Evolutionary conservation across 805 yeast genomes (phyloP).

Genomic region (Teunomyces panamensis): DNA sequence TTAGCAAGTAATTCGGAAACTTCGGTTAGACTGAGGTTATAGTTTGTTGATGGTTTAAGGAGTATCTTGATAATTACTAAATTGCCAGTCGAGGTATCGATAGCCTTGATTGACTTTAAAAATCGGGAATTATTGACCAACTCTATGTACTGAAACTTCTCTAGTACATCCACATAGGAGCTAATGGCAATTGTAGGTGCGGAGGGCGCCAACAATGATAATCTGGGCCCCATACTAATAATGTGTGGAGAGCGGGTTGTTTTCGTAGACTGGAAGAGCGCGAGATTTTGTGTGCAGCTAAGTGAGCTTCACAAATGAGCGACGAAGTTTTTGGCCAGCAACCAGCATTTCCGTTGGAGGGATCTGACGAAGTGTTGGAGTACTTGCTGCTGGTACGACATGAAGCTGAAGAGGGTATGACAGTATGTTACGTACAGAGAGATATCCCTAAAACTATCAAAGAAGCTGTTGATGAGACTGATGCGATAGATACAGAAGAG

Average conservation of each 20-base stretch:
- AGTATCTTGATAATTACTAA: constrained; percentile 72
- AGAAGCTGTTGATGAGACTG: constrained; percentile 1
- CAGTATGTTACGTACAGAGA: constrained; percentile 9
- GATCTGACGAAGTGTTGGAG: constrained; percentile 13
- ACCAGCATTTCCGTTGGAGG: constrained; percentile 22
- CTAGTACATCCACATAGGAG: constrained; percentile 80
- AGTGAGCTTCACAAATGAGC: background rate
- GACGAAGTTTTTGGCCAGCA: constrained; percentile 31
- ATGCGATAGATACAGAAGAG: background rate
- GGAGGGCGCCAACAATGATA: constrained; percentile 83
- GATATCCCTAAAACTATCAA: background rate
- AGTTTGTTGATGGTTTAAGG: constrained; percentile 58
- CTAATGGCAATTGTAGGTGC: constrained; percentile 90
- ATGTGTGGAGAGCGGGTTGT: background rate
- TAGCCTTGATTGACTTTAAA: constrained; percentile 79
- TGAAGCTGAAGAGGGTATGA: constrained; percentile 27
- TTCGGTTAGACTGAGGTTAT: constrained; percentile 21
- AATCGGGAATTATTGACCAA: constrained; percentile 80
- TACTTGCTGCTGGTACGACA: constrained; percentile 28
- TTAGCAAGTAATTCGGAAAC: constrained; percentile 27
- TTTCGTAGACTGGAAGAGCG: background rate
- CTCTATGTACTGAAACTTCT: constrained; percentile 69
- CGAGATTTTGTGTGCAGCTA: constrained; percentile 1
- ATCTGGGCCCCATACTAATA: constrained; percentile 74
- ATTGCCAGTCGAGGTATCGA: constrained; percentile 63